Evolutionary conservation across 495 filamentous ascomycete genomes (phyloP), one percentile per base, ranked within the genome.

Genomic region (Amniculicola lignicola): DNA sequence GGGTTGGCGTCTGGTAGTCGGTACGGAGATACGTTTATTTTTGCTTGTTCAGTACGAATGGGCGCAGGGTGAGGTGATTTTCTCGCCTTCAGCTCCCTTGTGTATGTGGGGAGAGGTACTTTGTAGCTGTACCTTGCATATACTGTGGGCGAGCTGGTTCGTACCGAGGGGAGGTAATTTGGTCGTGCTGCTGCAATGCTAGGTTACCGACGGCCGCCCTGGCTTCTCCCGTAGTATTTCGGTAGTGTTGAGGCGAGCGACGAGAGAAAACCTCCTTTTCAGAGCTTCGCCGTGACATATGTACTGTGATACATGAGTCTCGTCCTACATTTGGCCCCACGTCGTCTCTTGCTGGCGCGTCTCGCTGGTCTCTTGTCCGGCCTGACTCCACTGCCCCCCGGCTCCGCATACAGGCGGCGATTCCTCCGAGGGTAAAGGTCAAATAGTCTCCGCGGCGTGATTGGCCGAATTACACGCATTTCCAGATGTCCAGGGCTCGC

Each of bases 41-140:
- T 16, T 36, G 46, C 46, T 50, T 50, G 29, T 50, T 50, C 16
- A 14, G 46, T 37, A 18, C 4, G 31, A 7, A 22, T 36, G 12
- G 27, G 16, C 46, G 24, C n/a, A 47, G 3, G 25, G 16, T 29
- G 23, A 33, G 10, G 24, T 16, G 44, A 47, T 47, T 14, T 28
- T 29, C 18, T 6, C 16, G 16, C 6, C 41, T 44, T 44, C 41
- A 44, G 41, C 41, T 44, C 41, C 41, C 41, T 44, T 44, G 41
- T 10, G 7, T 19, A 18, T 7, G 29, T 40, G 37, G 18, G 37
- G 7, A 11, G 41, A 10, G 41, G 41, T 27, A 22, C 16, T 18
- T 40, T 40, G 37, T 6, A 40, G 37, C 7, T 6, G 54, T 57
- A 57, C 54, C 54, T 57, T 57, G 54, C 54, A 57, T 57, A 28